Base-by-base conservation (phyloP, 768 basidiomycete species). In the Boletus bicolor region DNA sequence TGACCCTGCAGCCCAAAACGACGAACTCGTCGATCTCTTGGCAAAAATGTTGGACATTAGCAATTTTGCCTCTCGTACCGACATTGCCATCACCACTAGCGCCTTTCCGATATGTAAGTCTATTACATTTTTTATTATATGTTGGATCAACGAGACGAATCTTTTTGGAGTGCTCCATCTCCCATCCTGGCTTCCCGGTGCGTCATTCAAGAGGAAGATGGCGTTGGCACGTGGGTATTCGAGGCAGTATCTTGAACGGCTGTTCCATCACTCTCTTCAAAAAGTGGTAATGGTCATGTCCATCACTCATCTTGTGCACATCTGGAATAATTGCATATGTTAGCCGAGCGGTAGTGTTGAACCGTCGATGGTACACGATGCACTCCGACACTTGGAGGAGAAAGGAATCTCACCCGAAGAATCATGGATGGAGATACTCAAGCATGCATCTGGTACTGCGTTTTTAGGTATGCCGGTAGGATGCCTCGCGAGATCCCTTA, bases 161-260 rank as follows among this genome's bases (percentile, higher is more conserved):
- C 6, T 2, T 11, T 19, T 39, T 32, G 9, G 5, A 59, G 58
- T 59, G n/a, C 37, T 59, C 7, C 6, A 42, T n/a, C 32, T 60
- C 3, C 53, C 59, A 0, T 55, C 58, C 2, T 62, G 61, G 61
- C 17, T 63, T 21, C 61, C 61, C 1, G 53, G 61, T 1, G 59
- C 63, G 61, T 49, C 53, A 8, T 62, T 63, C n/a, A 63, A 59
- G 37, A 49, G 21, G 15, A 21, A 44, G 4, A 42, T 53, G 49
- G 51, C 36, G 1, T 15, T 12, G 0, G 46, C 61, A 7, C 44
- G 44, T 15, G 28, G 12, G 3, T 11, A 55, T 24, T 28, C 41
- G 3, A 17, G 8, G 24, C 37, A 46, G 5, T 63, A 47, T 32
- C 32, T 63, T 7, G 51, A 63, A 21, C 15, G 19, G 0, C 53